Evolutionary conservation across 495 filamentous ascomycete species (phyloP).

Genomic region (Tuber brumale): DNA sequence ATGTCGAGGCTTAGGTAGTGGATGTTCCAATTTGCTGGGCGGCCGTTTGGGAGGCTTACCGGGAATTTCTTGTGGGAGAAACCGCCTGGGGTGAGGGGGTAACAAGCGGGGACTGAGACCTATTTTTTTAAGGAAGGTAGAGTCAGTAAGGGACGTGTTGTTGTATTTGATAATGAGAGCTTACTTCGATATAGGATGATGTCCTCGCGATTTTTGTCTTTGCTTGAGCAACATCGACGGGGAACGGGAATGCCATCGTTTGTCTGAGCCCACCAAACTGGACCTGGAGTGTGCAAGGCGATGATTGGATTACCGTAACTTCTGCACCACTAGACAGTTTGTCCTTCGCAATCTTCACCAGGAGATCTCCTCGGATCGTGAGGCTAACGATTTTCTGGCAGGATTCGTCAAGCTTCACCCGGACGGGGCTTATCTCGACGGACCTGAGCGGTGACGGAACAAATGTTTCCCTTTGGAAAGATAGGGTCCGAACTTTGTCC

Average conservation of each 20-base stretch:
- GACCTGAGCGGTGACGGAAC: slow-evolving; percentile 2
- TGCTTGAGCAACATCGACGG: slow-evolving; percentile 32
- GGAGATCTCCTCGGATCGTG: slow-evolving; percentile 30
- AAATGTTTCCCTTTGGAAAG: slow-evolving; percentile 5
- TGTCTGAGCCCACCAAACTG: slow-evolving; percentile 18
- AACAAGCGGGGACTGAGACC: slow-evolving; percentile 32
- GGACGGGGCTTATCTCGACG: slow-evolving; percentile 11
- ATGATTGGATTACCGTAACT: slow-evolving; percentile 37
- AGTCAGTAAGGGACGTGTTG: background rate
- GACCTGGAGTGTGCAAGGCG: slow-evolving; percentile 37
- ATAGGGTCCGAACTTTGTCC: slow-evolving; percentile 13
- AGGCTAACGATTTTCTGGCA: slow-evolving; percentile 18
- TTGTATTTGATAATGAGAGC: background rate
- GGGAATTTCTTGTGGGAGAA: slow-evolving; percentile 38
- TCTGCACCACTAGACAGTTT: slow-evolving; percentile 17
- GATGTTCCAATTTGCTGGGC: slow-evolving; percentile 41
- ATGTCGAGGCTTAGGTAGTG: slow-evolving; percentile 41
- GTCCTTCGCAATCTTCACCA: slow-evolving; percentile 23
- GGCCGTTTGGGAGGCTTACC: slow-evolving; percentile 17
- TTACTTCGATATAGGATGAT: slow-evolving; percentile 44
- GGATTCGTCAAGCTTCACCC: slow-evolving; percentile 13
- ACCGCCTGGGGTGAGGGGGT: slow-evolving; percentile 11
- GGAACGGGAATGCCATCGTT: slow-evolving; percentile 42
- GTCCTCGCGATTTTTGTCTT: slow-evolving; percentile 44
- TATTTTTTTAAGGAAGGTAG: background rate